Evolutionary conservation across 176 grass and related monocot genomes (phyloP).

Genomic region (Triticum turgidum): DNA sequence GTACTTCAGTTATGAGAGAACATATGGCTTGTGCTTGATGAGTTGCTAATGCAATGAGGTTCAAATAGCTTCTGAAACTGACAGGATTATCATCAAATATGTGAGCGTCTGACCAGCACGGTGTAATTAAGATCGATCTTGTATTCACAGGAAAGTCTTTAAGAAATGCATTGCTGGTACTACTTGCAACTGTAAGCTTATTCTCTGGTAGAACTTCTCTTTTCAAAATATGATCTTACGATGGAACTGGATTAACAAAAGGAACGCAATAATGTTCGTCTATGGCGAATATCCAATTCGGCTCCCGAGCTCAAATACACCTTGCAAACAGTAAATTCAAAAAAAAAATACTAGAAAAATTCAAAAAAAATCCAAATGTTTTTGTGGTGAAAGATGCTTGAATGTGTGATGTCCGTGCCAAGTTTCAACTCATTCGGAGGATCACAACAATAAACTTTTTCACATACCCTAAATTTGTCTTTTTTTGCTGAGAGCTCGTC

Average conservation of each 20-base stretch:
- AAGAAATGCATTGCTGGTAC: neutral
- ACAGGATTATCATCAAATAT: neutral
- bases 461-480: too few relatives aligned
- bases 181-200: neutral
- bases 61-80: constrained; percentile 10
- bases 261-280: neutral
- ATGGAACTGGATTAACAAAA: neutral
- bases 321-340: too few relatives aligned
- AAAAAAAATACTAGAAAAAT: too few relatives aligned
- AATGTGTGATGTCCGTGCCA: too few relatives aligned
- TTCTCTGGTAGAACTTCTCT: neutral
- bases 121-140: neutral
- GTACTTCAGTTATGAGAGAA: neutral
- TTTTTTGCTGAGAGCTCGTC: too few relatives aligned
- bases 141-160: constrained; percentile 6
- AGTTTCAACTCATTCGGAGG: too few relatives aligned
- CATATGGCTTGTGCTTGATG: neutral
- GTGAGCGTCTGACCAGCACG: neutral
- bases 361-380: too few relatives aligned
- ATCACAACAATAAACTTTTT: too few relatives aligned
- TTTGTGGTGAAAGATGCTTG: too few relatives aligned
- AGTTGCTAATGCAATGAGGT: neutral
- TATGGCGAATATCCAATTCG: too few relatives aligned
- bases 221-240: neutral
- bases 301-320: too few relatives aligned